phyloP scores from a whole-genome alignment of 2,329 filamentous ascomycete species.

The Trichoderma oligosporum region DNA sequence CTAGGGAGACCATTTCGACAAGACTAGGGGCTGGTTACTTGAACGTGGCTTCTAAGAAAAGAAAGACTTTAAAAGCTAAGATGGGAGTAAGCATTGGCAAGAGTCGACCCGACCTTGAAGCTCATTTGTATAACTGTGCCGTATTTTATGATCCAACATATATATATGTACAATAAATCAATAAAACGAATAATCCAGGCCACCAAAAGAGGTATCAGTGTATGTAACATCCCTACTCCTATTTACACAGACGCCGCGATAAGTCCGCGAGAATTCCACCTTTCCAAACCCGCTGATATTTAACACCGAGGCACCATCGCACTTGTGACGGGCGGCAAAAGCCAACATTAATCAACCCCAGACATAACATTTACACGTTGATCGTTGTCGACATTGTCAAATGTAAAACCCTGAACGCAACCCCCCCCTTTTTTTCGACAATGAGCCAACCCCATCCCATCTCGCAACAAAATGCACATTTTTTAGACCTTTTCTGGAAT shows the following conservation, averaged over 20 bases:
- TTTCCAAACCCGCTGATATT: constrained; percentile 22
- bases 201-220: constrained; percentile 27
- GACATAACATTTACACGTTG: constrained; percentile 20
- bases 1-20: constrained; percentile 35
- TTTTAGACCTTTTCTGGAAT: background rate
- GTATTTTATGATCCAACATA: constrained; percentile 15
- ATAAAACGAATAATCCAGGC: constrained; percentile 17
- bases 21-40: constrained; percentile 33
- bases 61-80: background rate
- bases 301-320: constrained; percentile 24
- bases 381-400: constrained; percentile 18
- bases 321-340: constrained; percentile 18
- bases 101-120: background rate
- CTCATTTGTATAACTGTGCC: constrained; percentile 19
- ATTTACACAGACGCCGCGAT: constrained; percentile 26
- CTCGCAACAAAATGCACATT: constrained; percentile 2
- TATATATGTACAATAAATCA: constrained; percentile 21
- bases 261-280: constrained; percentile 18
- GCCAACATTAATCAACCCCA: constrained; percentile 19
- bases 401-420: constrained; percentile 2
- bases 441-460: background rate
- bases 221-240: constrained; percentile 25
- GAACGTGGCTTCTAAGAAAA: constrained; percentile 34
- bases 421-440: background rate
- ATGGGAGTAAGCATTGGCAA: background rate